A percentile compares a stretch with the other conserved stretches of the same genome.
phyloP scores from a whole-genome alignment of 2,329 filamentous ascomycete genomes.

The Cytospora chrysosperma region DNA sequence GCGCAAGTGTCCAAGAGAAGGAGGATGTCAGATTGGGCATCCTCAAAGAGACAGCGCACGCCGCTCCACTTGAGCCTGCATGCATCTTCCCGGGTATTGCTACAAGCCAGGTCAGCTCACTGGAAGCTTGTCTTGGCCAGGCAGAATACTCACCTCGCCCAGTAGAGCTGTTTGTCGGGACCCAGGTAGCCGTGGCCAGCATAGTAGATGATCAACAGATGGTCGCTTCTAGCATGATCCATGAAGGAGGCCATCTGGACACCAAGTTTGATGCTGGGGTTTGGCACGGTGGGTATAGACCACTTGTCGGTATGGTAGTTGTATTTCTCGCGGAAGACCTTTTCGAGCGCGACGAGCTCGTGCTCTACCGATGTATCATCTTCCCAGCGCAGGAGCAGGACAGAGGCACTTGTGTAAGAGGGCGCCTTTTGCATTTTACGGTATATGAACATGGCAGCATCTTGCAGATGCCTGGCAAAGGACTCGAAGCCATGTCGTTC shows the following conservation, averaged over 20 bases:
- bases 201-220: slow-evolving; percentile 65
- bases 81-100: slow-evolving; percentile 57
- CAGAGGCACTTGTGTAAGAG: slow-evolving; percentile 56
- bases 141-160: slow-evolving; percentile 58
- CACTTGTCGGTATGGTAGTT: slow-evolving; percentile 60
- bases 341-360: slow-evolving; percentile 55
- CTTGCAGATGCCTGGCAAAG: slow-evolving; percentile 65
- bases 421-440: slow-evolving; percentile 58
- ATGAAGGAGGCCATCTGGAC: slow-evolving; percentile 60
- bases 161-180: slow-evolving; percentile 62
- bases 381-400: slow-evolving; percentile 62
- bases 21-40: slow-evolving; percentile 62
- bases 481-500: slow-evolving; percentile 64
- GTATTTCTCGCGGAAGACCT: slow-evolving; percentile 59
- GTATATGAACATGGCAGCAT: slow-evolving; percentile 67
- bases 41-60: slow-evolving; percentile 61
- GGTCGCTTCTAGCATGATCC: slow-evolving; percentile 55
- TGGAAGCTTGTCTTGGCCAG: slow-evolving; percentile 5
- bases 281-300: slow-evolving; percentile 59
- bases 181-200: slow-evolving; percentile 59
- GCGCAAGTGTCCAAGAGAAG: slow-evolving; percentile 63
- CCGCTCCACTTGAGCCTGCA: slow-evolving; percentile 63
- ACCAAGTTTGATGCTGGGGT: slow-evolving; percentile 61
- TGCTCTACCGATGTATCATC: slow-evolving; percentile 54
- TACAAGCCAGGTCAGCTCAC: slow-evolving; percentile 35